These are phyloP conservation scores for Pseudocercospora fijiensis DNA, from an alignment of 2,329 filamentous ascomycete species.

Conservation along the genomic window DNA sequence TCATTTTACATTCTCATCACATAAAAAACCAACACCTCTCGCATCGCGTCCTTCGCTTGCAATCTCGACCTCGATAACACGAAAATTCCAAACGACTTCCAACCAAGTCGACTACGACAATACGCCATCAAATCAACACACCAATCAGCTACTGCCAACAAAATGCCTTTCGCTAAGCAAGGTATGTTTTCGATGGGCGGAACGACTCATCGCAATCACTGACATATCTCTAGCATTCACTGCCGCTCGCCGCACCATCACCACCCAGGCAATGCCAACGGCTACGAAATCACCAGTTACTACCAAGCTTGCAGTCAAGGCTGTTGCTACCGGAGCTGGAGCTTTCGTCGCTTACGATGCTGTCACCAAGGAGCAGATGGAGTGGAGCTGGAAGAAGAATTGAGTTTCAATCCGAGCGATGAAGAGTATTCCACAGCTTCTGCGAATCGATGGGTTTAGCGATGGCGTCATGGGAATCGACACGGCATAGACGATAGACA, in stretches of 20 bases:
- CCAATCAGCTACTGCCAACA: not conserved
- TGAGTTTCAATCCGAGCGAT: not conserved
- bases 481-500: not conserved
- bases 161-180: conserved; percentile 7
- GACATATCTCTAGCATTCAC: not conserved
- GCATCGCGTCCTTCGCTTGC: not conserved
- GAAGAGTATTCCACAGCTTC: not conserved
- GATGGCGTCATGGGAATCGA: not conserved
- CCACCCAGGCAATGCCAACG: not conserved
- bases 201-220: not conserved
- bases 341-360: not conserved
- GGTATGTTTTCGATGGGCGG: not conserved
- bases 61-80: not conserved
- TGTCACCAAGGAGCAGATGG: conserved; percentile 7
- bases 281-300: not conserved
- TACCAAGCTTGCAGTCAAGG: not conserved
- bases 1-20: not conserved
- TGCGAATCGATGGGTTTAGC: not conserved
- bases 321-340: not conserved
- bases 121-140: not conserved
- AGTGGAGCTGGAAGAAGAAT: conserved; percentile 10
- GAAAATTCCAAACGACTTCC: not conserved
- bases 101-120: not conserved
- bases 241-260: conserved; percentile 4
- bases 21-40: not conserved